Evolutionary conservation across 768 basidiomycete species (phyloP).

Genomic region (Rhizopogon sp.): DNA sequence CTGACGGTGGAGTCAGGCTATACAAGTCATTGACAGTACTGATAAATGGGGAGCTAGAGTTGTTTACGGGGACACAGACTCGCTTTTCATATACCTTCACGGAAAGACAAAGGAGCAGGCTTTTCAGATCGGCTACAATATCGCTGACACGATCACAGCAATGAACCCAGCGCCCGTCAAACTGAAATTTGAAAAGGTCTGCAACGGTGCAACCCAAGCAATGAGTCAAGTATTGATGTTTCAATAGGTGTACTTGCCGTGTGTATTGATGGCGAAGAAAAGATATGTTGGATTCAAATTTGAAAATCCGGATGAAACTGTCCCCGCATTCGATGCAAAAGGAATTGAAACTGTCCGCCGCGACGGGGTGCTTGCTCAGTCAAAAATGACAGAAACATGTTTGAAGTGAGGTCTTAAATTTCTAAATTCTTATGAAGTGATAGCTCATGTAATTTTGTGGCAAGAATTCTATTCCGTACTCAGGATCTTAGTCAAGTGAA

Average conservation of each 20-base stretch:
- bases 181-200: slow-evolving; percentile 96
- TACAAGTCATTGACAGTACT: slow-evolving; percentile 68
- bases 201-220: neutral
- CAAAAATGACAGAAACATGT: slow-evolving; percentile 88
- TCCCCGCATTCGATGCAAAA: slow-evolving; percentile 90
- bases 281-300: slow-evolving; percentile 97
- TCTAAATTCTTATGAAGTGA: neutral
- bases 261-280: slow-evolving; percentile 96
- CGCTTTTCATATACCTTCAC: slow-evolving; percentile 85
- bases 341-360: slow-evolving; percentile 96
- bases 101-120: slow-evolving; percentile 93
- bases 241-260: slow-evolving; percentile 87
- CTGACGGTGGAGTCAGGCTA: slow-evolving; percentile 52
- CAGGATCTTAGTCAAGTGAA: slow-evolving; percentile 90
- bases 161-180: slow-evolving; percentile 89
- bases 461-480: slow-evolving; percentile 77
- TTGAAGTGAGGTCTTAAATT: slow-evolving; percentile 56
- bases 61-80: slow-evolving; percentile 98
- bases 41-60: slow-evolving; percentile 88
- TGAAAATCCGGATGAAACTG: slow-evolving; percentile 72
- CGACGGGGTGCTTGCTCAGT: slow-evolving; percentile 86
- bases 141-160: slow-evolving; percentile 81
- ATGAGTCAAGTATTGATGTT: neutral
- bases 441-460: neutral
- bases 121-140: slow-evolving; percentile 88